Conservation (phyloP, 805 yeast species). For the Kluyveromyces starmeri region DNA sequence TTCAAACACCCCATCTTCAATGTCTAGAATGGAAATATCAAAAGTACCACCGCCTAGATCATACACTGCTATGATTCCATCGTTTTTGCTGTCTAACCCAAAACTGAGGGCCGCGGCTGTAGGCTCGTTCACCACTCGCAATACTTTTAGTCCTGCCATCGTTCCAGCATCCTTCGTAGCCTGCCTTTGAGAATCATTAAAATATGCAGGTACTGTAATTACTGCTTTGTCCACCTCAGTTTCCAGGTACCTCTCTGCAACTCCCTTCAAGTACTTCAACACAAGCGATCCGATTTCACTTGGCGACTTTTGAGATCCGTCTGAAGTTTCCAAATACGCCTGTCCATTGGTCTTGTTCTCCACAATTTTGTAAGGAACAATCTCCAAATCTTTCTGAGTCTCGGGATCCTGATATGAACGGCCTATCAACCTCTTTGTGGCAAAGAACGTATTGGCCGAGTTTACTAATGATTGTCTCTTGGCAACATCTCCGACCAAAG, state of each 20-base stretch:
- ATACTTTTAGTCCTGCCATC: slow-evolving; percentile 64
- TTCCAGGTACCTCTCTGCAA: slow-evolving; percentile 52
- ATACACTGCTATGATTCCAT: slow-evolving; percentile 41
- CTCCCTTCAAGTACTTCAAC: slow-evolving; percentile 53
- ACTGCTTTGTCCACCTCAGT: slow-evolving; percentile 58
- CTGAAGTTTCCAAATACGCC: slow-evolving; percentile 47
- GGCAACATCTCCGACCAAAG: slow-evolving; percentile 60
- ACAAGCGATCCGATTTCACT: slow-evolving; percentile 63
- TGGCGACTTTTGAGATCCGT: slow-evolving; percentile 46
- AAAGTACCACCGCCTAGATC: slow-evolving; percentile 85
- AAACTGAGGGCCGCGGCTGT: slow-evolving; percentile 83
- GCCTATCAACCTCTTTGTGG: slow-evolving; percentile 77
- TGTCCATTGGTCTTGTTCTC: slow-evolving; percentile 50
- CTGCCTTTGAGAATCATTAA: slow-evolving; percentile 73
- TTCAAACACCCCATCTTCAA: slow-evolving; percentile 74
- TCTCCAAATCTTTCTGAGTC: slow-evolving; percentile 55
- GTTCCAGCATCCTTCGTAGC: slow-evolving; percentile 77
- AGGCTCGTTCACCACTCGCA: slow-evolving; percentile 75
- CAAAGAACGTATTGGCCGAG: slow-evolving; percentile 70
- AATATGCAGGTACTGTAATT: slow-evolving; percentile 78
- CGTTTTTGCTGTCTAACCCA: slow-evolving; percentile 50
- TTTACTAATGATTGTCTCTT: slow-evolving; percentile 70
- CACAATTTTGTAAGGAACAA: slow-evolving; percentile 56
- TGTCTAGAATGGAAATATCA: slow-evolving; percentile 69
- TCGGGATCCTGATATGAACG: slow-evolving; percentile 59